Base-by-base conservation (phyloP, 2,329 filamentous ascomycete species). In the Cordyceps militaris region DNA sequence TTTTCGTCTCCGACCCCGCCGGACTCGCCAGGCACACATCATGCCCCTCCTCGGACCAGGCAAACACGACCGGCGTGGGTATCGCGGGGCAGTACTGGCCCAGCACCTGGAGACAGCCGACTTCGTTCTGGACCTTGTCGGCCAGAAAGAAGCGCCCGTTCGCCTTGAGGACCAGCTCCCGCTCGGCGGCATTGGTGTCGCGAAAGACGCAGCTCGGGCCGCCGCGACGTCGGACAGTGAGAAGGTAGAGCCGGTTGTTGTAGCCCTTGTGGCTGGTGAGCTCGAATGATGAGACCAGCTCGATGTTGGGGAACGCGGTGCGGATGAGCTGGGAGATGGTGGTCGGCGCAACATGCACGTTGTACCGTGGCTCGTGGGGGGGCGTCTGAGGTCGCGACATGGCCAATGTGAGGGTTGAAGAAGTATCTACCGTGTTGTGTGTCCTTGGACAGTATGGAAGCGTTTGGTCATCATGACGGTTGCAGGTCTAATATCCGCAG, bases 221-320 rank as follows among this genome's bases (percentile, higher is more conserved):
- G 11, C 23, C 47, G 2, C 21, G 9, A 5, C 57, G 59, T 21
- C 34, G 34, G 9, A 63, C 44, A 11, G 43, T 56, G 19, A 66
- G 30, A 50, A 64, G 61, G 46, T 65, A 66, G 26, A 66, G 55
- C 26, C 62, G 60, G 30, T 64, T 66, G 60, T 65, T 66, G 58
- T 61, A 66, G 2, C 63, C 64, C 13, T 58, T 54, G 5, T 61
- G 61, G 2, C 47, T 53, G 2, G 53, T 38, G n/a, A 64, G 60
- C 11, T 60, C 60, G 1, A 14, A 36, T 11, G 60, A 44, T 0
- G 60, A 60, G 7, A 57, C 5, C 1, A 65, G 36, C n/a, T 50
- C 48, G 9, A 48, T 46, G 1, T 46, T 47, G 3, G 63, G 61
- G 38, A 62, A 66, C 3, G 40, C 59, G 3, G 9, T 38, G 5